A percentile compares a stretch with the other conserved stretches of the same genome.
Conservation (phyloP, 352 stramenopile genomes). For the Ochromonadaceae sp. region DNA sequence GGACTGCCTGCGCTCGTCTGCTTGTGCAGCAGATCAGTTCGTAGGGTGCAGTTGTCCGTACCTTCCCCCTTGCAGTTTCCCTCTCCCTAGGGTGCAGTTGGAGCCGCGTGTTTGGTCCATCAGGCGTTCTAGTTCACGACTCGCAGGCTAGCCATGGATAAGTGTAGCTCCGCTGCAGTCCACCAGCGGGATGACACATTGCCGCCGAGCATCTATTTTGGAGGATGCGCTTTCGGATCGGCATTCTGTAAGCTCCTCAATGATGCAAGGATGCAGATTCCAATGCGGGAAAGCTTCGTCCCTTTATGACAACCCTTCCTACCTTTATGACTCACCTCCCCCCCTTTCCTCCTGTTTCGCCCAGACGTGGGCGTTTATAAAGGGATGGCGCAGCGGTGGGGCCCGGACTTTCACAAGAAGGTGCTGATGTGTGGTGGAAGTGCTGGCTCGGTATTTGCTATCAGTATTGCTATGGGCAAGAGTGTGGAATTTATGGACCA, state of each 20-base stretch:
- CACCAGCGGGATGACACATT: too few relatives aligned
- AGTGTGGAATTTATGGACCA: neutral
- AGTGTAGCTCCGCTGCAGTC: too few relatives aligned
- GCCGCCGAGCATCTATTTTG: slow-evolving; percentile 8
- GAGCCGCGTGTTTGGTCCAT: too few relatives aligned
- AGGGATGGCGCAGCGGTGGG: slow-evolving; percentile 4
- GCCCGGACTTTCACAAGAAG: slow-evolving; percentile 10
- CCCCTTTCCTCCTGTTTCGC: neutral
- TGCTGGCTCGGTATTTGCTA: neutral
- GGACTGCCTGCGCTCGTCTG: too few relatives aligned
- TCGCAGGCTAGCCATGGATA: too few relatives aligned
- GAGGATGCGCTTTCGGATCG: slow-evolving; percentile 10
- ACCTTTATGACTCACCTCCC: neutral
- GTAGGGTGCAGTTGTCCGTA: too few relatives aligned
- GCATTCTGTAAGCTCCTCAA: slow-evolving; percentile 6
- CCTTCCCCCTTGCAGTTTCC: too few relatives aligned
- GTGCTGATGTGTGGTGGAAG: neutral
- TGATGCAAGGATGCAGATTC: neutral
- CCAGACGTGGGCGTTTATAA: slow-evolving; percentile 10
- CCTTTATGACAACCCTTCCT: neutral
- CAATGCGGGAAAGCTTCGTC: neutral
- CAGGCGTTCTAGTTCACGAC: too few relatives aligned
- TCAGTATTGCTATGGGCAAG: neutral
- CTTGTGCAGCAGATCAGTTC: too few relatives aligned
- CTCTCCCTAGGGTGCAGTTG: too few relatives aligned